These are phyloP conservation scores for Xylaria curta DNA, from an alignment of 495 filamentous ascomycete genomes.

Conservation along the genomic window DNA sequence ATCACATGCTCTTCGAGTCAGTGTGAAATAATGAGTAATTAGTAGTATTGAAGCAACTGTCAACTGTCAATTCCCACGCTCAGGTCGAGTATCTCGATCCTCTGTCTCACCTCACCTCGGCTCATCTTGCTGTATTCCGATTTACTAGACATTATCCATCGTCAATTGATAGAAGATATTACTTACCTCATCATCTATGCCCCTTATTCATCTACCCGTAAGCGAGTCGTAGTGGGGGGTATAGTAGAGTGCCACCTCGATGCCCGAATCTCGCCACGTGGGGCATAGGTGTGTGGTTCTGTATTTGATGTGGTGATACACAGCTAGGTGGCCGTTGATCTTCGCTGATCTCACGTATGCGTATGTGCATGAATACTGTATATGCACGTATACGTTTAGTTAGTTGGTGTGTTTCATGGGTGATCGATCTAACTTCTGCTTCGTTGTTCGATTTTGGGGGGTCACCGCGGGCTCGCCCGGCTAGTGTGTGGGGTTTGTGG, in stretches of 20 bases:
- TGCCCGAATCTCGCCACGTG: slow-evolving; percentile 15
- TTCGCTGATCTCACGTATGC: slow-evolving; percentile 1
- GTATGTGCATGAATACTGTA: not conserved
- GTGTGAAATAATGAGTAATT: not conserved
- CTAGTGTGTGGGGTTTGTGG: not conserved
- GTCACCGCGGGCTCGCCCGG: not conserved
- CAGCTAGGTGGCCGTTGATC: slow-evolving; percentile 1
- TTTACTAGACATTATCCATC: not conserved
- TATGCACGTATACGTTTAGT: not conserved
- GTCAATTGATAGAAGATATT: not conserved
- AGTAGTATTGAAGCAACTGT: not conserved
- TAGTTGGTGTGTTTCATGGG: not conserved
- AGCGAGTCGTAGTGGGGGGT: not conserved
- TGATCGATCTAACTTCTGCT: not conserved
- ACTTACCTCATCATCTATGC: not conserved
- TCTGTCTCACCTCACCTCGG: not conserved
- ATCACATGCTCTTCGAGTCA: not conserved
- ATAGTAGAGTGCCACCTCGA: not conserved
- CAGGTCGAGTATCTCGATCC: not conserved
- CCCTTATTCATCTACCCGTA: not conserved
- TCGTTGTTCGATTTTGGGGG: not conserved
- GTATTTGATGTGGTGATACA: not conserved
- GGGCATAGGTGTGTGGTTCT: not conserved
- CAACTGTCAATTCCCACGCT: not conserved
- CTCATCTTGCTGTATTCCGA: not conserved